Conservation (phyloP, 75 land plant genomes). For the Cunninghamia lanceolata region DNA sequence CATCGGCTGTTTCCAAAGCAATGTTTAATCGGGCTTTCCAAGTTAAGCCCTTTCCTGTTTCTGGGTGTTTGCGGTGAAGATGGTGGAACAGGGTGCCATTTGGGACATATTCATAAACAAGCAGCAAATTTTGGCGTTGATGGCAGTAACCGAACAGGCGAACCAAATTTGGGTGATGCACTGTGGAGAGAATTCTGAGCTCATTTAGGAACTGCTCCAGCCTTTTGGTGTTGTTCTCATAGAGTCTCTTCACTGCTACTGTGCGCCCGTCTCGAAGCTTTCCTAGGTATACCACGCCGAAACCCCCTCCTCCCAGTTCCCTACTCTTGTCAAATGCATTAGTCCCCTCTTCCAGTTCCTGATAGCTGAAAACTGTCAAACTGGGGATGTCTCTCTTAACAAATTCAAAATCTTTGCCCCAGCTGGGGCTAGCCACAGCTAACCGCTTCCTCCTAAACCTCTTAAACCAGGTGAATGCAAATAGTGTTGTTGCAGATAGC, state of each 20-base stretch:
- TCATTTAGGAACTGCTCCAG: constrained; percentile 23
- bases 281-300: constrained; percentile 68
- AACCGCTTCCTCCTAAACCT: too few relatives aligned
- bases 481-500: too few relatives aligned
- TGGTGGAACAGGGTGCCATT: constrained; percentile 39
- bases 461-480: too few relatives aligned
- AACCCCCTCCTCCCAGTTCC: constrained; percentile 80
- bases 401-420: too few relatives aligned
- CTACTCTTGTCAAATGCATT: constrained; percentile 35
- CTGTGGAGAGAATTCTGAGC: background rate
- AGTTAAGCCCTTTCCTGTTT: background rate
- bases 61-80: constrained; percentile 15
- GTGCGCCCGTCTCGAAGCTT: background rate
- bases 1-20: constrained; percentile 30
- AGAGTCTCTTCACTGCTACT: background rate
- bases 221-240: background rate
- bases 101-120: constrained; percentile 36
- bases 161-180: constrained; percentile 18
- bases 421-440: too few relatives aligned
- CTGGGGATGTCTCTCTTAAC: too few relatives aligned
- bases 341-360: constrained; percentile 70
- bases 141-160: constrained; percentile 23
- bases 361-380: constrained; percentile 14
- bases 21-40: constrained; percentile 31
- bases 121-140: constrained; percentile 15